phyloP scores from a whole-genome alignment of 139 green algal species.

The Dunaliella sp. region DNA sequence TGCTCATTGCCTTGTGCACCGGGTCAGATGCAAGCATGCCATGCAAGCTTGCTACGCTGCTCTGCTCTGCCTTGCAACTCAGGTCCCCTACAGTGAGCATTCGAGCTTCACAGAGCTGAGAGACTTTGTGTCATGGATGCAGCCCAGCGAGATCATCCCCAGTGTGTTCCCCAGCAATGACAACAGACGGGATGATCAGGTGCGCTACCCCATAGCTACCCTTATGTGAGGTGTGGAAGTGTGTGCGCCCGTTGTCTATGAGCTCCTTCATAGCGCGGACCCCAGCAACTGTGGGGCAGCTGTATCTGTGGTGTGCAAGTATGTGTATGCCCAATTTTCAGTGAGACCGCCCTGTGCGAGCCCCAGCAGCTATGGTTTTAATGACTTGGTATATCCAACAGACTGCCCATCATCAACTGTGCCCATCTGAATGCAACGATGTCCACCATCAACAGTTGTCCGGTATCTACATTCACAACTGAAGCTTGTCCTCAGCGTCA shows the following conservation, averaged over 20 bases:
- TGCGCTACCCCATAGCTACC: neutral
- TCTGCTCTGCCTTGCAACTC: too few relatives aligned
- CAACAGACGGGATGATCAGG: neutral
- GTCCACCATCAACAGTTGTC: too few relatives aligned
- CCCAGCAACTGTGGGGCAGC: neutral
- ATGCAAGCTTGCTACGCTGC: too few relatives aligned
- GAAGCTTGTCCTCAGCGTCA: too few relatives aligned
- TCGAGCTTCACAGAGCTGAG: conserved; percentile 66
- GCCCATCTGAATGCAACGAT: too few relatives aligned
- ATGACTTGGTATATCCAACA: too few relatives aligned
- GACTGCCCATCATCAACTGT: too few relatives aligned
- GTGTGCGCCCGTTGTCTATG: neutral
- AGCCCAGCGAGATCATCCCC: neutral
- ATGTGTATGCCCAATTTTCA: neutral
- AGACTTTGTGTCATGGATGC: conserved; percentile 69
- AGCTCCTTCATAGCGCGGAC: neutral
- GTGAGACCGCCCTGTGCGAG: too few relatives aligned
- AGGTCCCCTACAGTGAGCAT: conserved; percentile 86
- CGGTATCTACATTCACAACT: too few relatives aligned
- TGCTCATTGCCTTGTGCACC: too few relatives aligned
- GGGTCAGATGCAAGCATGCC: too few relatives aligned
- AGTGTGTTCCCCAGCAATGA: neutral
- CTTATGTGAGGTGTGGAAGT: neutral
- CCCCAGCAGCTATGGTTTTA: too few relatives aligned
- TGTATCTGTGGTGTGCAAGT: neutral